phyloP scores from a whole-genome alignment of 192 early-diverging fungal species.

The Backusella tuberculispora region DNA sequence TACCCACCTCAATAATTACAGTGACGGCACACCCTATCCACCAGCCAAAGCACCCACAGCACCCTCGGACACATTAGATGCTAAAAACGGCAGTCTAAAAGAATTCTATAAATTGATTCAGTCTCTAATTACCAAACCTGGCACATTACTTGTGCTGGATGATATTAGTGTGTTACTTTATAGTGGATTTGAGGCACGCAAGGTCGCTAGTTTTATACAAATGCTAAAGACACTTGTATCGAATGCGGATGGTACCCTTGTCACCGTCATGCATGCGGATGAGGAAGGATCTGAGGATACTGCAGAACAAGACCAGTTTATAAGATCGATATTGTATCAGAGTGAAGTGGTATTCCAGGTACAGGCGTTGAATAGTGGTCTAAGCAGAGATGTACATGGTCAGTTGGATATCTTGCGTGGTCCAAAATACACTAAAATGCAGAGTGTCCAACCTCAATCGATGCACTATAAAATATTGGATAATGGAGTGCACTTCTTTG shows the following conservation, averaged over 20 bases:
- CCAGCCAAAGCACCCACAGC: constrained; percentile 33
- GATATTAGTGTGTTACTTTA: constrained; percentile 56
- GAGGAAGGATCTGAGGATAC: constrained; percentile 48
- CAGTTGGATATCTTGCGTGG: constrained; percentile 56
- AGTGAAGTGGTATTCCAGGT: constrained; percentile 56
- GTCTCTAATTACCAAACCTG: constrained; percentile 19
- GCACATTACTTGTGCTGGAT: constrained; percentile 55
- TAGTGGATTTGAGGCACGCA: constrained; percentile 45
- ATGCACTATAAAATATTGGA: constrained; percentile 63
- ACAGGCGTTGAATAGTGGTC: constrained; percentile 53
- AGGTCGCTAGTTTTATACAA: constrained; percentile 47
- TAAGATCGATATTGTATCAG: constrained; percentile 50
- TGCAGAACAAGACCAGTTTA: constrained; percentile 48
- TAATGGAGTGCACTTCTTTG: constrained; percentile 64
- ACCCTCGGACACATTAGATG: constrained; percentile 28
- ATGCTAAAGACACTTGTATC: constrained; percentile 48
- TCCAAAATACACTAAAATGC: constrained; percentile 39
- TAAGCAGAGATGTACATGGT: constrained; percentile 61
- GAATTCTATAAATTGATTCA: constrained; percentile 46
- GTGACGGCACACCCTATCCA: constrained; percentile 36
- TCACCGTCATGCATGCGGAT: constrained; percentile 59
- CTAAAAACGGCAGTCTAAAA: constrained; percentile 36
- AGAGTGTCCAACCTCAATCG: constrained; percentile 42
- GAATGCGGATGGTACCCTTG: constrained; percentile 52
- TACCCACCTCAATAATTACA: constrained; percentile 55